Percentiles rank a stretch among this genome's conserved stretches.
Conservation (phyloP, 805 yeast genomes). For the Hanseniaspora vineae region DNA sequence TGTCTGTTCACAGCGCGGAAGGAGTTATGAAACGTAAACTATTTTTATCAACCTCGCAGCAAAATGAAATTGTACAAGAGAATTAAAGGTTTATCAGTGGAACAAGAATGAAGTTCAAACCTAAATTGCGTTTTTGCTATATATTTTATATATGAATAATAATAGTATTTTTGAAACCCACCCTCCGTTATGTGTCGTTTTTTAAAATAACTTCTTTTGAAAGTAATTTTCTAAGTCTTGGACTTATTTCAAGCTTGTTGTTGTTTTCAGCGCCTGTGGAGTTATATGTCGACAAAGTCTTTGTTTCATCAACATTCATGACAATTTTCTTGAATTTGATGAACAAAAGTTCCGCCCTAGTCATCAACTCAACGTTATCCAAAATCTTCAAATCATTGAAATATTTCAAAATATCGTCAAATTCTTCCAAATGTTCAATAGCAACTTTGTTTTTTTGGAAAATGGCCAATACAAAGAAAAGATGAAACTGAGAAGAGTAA, state of each 20-base stretch:
- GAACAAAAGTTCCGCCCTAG: constrained; percentile 77
- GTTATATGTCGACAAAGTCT: background rate
- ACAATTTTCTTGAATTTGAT: constrained; percentile 70
- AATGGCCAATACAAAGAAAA: constrained; percentile 81
- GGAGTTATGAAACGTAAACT: background rate
- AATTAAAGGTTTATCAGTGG: no score
- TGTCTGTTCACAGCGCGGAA: background rate
- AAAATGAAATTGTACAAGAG: background rate
- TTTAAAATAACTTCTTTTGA: background rate
- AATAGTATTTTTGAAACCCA: no score
- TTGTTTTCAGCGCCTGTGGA: background rate
- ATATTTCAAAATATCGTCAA: constrained; percentile 86
- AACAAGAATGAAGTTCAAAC: no score
- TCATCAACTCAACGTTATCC: constrained; percentile 61
- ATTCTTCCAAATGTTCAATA: constrained; percentile 55
- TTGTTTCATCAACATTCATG: constrained; percentile 14
- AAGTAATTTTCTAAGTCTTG: background rate
- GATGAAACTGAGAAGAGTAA: constrained; percentile 74
- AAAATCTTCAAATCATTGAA: constrained; percentile 82
- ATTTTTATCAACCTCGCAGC: background rate
- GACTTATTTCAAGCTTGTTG: background rate
- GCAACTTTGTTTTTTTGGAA: constrained; percentile 77
- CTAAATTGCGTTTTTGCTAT: no score
- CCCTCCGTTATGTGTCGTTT: background rate
- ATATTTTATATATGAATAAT: no score